Base-by-base conservation (phyloP, 805 yeast genomes). In the Candida ponderosae region DNA sequence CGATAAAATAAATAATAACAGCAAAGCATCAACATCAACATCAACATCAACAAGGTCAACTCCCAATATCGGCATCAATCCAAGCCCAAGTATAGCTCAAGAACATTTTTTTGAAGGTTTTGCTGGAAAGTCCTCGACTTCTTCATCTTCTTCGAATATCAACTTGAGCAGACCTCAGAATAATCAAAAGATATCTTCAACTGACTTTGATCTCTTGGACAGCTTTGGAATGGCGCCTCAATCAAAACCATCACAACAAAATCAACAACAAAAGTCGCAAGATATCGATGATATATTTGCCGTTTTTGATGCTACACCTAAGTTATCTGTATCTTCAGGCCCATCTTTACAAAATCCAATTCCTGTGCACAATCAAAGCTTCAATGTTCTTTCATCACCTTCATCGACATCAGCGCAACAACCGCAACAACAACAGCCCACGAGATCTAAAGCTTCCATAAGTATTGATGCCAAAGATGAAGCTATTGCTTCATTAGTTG, bases 401-500 rank as follows among this genome's bases (percentile, higher is more conserved):
- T 21, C 24, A 21, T 9, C 9, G 3, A 18, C 35, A 14, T 18
- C 13, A n/a, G 28, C 29, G 14, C 16, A 35, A 26, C 26, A 23
- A 28, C 33, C 34, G 29, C 31, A 27, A 18, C 42, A 20, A 20
- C 26, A 27, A 31, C 24, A 35, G 3, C 34, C 31, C 15, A 15
- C 11, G 20, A 37, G 33, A 24, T 8, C 42, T 18, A 29, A 40
- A 5, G 35, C 43, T n/a, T 29, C 31, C 6, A 24, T 36, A 6
- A 39, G 40, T 19, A 35, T 40, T 11, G 51, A 40, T 28, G 53
- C 53, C 8, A 54, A 57, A 32, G 83, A 78, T 44, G 61, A 60
- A 31, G 66, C 76, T 1, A 52, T 84, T 15, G 90, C 90, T 0
- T 83, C 77, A 46, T 63, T 85, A 31, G 58, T 83, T 3, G 93